Base-by-base conservation (phyloP, 1,139 yeast species). In the Geotrichum cucujoidarum region DNA sequence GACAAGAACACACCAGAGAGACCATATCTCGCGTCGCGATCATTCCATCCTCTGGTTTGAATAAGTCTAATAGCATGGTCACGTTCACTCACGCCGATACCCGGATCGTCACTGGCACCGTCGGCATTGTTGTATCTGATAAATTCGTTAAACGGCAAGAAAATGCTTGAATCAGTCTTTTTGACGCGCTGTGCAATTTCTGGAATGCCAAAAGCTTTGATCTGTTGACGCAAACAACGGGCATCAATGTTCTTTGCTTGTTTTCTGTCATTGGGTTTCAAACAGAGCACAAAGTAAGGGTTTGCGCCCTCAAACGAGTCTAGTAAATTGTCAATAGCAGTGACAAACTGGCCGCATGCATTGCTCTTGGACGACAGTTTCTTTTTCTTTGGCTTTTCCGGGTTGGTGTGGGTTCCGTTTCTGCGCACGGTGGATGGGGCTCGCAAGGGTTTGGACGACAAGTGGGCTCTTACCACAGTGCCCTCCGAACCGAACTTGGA, bases 231-330 rank as follows among this genome's bases (percentile, higher is more conserved):
- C 11, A 70, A 71, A 50, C 73, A 69, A 17, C 73, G 59, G 3
- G 72, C 72, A 47, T 70, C 74, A 47, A 70, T 61, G 14, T 69
- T 65, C 7, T 65, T 61, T 1, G 68, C 57, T 11, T 68, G 56
- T 13, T 67, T 57, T 40, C 69, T 64, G 45, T 70, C 74, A 49
- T 70, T 70, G 5, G 74, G 74, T 53, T 70, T 70, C 40, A 70
- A 53, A 50, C 73, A 69, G 29, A 68, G 57, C 24, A 70, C 68
- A 55, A 70, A 70, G 53, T 69, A 70, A 2, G 72, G 66, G 43
- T 70, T 69, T 4, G 70, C 63, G 8, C 60, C 64, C 16, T 67
- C 70, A 53, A 70, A 64, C 1, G 71, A 63, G 29, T 65, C 69
- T 3, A 68, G 53, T 22, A 70, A 60, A 33, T 55, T 55, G 40